Percentiles rank a stretch among this genome's conserved stretches.
These are phyloP conservation scores for Pisolithus sp. DNA, from an alignment of 768 basidiomycete species.

Conservation along the genomic window DNA sequence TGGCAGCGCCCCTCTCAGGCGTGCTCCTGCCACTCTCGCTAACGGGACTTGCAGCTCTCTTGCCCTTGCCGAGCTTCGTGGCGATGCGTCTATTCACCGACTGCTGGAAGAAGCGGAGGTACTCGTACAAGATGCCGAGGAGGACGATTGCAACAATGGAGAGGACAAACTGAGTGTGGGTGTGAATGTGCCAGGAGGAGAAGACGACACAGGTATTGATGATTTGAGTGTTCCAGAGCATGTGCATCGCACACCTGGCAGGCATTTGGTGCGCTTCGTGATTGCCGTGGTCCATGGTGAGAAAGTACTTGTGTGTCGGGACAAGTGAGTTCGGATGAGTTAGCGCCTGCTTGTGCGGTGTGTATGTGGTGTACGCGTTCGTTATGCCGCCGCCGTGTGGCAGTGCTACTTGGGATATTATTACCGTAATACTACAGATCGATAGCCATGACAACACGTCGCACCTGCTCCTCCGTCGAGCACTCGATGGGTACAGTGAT, in stretches of 20 bases:
- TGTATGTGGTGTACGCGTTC: too few species aligned
- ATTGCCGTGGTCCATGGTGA: constrained; percentile 37
- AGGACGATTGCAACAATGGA: constrained; percentile 60
- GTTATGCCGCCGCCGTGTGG: too few species aligned
- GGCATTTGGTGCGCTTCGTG: constrained; percentile 44
- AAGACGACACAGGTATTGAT: constrained; percentile 81
- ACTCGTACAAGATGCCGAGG: constrained; percentile 76
- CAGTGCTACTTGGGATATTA: not conserved
- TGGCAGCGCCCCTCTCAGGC: constrained; percentile 27
- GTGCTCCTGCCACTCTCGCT: constrained; percentile 32
- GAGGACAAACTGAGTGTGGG: constrained; percentile 48
- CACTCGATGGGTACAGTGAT: constrained; percentile 51
- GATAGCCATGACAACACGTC: not conserved
- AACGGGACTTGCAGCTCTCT: constrained; percentile 37
- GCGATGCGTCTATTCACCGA: constrained; percentile 56
- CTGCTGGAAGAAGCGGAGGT: constrained; percentile 59
- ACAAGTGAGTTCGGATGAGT: too few species aligned
- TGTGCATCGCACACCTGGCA: constrained; percentile 63
- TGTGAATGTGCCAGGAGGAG: constrained; percentile 66
- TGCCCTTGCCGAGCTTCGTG: constrained; percentile 37
- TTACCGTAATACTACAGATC: not conserved
- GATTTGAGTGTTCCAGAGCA: constrained; percentile 85
- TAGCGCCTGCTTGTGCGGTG: too few species aligned
- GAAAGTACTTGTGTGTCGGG: not conserved
- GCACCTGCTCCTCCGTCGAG: constrained; percentile 52